Base-by-base conservation (phyloP, 192 early-diverging fungal genomes). In the Chytriomyces sp. region DNA sequence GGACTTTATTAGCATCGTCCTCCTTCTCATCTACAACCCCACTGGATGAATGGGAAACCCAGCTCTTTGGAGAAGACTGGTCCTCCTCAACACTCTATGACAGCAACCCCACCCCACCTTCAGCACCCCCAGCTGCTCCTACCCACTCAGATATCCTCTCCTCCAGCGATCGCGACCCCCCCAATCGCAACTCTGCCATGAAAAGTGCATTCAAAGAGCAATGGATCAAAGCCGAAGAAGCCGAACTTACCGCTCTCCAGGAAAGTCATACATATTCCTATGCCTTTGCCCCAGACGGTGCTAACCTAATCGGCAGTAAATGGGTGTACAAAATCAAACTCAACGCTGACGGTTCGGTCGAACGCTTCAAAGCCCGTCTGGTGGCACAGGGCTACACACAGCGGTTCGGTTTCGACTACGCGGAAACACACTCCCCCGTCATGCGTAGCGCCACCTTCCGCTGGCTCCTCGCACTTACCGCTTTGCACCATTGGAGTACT, bases 341-440 rank as follows among this genome's bases (percentile, higher is more conserved):
- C 7, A 45, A 81, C 18, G 50, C 64, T 8, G 53, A 63, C 46
- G 43, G 61, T 18, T 20, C 60, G 0, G 6, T 75, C 13, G 60
- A 75, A 28, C 62, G 72, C n/a, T 75, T 66, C 74, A 83, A 84
- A 74, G 80, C 83, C 0, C 78, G 80, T 24, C 47, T 79, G 11
- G 71, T 76, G 11, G 79, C 75, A 3, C 23, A 69, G 45, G 82
- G 80, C 23, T 84, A 80, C 70, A 79, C 43, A 7, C 81, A 84
- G 61, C 11, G 49, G 0, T 26, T 62, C 3, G 83, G 83, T 8
- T 13, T 83, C 5, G 83, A 84, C 59, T 83, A 77, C 61, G 47
- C 69, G 1, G 75, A 84, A 65, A 81, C 67, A 5, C 80, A 61
- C 64, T 49, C 82, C 0, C 82, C 82, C 2, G 72, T 75, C 43